Base-by-base conservation (phyloP, 345 rosid species). In the Turritis glabra region DNA sequence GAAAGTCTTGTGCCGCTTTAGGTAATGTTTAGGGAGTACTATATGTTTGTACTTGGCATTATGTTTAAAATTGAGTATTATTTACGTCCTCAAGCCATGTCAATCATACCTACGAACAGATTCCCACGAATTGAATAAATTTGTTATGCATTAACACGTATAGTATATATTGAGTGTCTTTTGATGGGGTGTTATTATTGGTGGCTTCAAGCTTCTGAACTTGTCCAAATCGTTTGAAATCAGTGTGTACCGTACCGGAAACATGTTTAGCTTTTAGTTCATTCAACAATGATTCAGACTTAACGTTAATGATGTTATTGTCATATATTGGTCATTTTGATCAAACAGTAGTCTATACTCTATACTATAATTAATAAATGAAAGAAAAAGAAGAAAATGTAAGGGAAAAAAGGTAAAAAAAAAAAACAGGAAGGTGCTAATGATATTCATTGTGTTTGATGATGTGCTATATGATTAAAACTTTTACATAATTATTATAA, bases 381-480 rank as follows among this genome's bases (percentile, higher is more conserved):
- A 37, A 35, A 37, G 14, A 35, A 2, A 35, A 35, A 10, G 38
- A 33, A 33, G 38, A 35, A 35, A 35, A 35, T 40, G 44, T 13
- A 4, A 14, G 44, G 41, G 44, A 5, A n/a, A n/a, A n/a, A 43
- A 43, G 48, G 48, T 43, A 5, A 43, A 43, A n/a, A 7, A 8
- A n/a, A n/a, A n/a, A n/a, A n/a, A n/a, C n/a, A n/a, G 22, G 52
- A 64, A 55, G 27, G 29, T 27, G 18, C 41, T 57, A 30, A 38
- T 64, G 57, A 43, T 73, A 43, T 47, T 63, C 33, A 14, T 53
- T 52, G 44, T 51, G n/a, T n/a, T n/a, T n/a, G n/a, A n/a, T n/a
- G 48, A 52, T 62, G 52, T 72, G 61, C 35, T 41, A 32, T 35
- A 72, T 72, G 76, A 62, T 62, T 52, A 53, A 53, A 63, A 63